Base-by-base conservation (phyloP, 176 grass and related monocot genomes). In the Chloris gayana region DNA sequence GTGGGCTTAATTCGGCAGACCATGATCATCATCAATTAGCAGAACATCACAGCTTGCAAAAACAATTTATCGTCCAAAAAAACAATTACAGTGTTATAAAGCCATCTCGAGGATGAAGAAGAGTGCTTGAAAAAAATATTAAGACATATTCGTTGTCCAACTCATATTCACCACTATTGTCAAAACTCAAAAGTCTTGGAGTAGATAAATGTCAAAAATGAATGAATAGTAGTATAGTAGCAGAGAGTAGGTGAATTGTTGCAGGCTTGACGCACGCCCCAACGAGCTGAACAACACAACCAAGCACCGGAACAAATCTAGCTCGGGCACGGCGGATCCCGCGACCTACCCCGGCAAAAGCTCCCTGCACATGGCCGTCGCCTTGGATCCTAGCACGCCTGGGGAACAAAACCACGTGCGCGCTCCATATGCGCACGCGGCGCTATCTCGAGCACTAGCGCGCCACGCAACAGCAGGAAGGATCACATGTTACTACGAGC, bases 341-440 rank as follows among this genome's bases (percentile, higher is more conserved):
- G 14, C 75, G 25, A 51, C 73, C 53, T 26, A 72, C 50, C 71
- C 26, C 11, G 39, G 35, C 39, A 9, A 60, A 71, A 19, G 9
- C 39, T 35, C 39, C 29, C 6, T 45, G 45, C 83, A 85, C 74
- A 62, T 85, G 83, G 74, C n/a, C 65, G 74, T 9, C 54, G 41
- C 83, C 31, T 85, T 71, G 74, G 83, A 78, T 71, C 6, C 83
- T 78, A 78, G n/a, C 42, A 74, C 58, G 69, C 31, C 12, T 26
- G 13, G 47, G 83, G 67, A 78, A 85, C 83, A 85, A 64, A 64
- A 64, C 42, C 83, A 72, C 83, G 61, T 79, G 75, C 54, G 15
- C 30, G 53, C 65, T 63, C 65, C 74, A 62, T 70, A 70, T 19
- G 51, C 53, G 64, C 38, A 49, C 26, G 6, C 51, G 22, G 3